Evolutionary conservation across 177 flowering plant genomes (phyloP).

Genomic region (Vitis hybrid): DNA sequence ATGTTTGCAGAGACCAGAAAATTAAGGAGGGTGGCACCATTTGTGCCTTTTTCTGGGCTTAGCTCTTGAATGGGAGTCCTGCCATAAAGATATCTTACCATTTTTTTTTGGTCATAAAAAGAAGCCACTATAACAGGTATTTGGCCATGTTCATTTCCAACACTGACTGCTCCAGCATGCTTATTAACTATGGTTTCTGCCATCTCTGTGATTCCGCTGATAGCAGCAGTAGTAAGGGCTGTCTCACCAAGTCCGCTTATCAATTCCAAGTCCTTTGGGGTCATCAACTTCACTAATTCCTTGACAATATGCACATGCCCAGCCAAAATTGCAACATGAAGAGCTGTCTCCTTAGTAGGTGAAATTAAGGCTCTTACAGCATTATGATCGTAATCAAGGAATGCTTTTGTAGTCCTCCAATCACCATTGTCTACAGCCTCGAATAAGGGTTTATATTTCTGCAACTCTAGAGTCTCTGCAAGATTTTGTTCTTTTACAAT

Average conservation of each 20-base stretch:
- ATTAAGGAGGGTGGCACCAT: constrained; percentile 21
- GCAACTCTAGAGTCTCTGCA: not conserved
- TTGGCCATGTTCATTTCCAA: not conserved
- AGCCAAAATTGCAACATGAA: constrained; percentile 19
- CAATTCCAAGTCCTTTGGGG: not conserved
- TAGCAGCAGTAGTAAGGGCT: constrained; percentile 19
- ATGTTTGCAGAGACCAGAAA: not conserved
- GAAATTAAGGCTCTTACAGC: constrained; percentile 14
- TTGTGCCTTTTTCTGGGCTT: constrained; percentile 4
- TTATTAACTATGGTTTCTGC: constrained; percentile 3
- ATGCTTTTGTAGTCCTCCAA: constrained; percentile 8
- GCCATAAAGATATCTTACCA: constrained; percentile 18
- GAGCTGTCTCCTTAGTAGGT: constrained; percentile 11
- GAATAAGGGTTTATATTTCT: constrained; percentile 3
- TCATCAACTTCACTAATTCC: constrained; percentile 13
- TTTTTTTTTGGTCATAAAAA: constrained; percentile 19
- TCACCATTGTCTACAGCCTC: constrained; percentile 19
- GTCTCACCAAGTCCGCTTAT: constrained; percentile 7
- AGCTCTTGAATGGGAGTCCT: constrained; percentile 8
- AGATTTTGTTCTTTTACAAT: no score
- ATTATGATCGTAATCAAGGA: constrained; percentile 4
- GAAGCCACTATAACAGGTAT: constrained; percentile 25
- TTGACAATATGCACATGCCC: constrained; percentile 19
- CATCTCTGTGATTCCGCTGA: constrained; percentile 13
- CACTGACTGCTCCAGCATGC: not conserved